Conservation (phyloP, 371 early-diverging fungal genomes). For the Modicella reniformis region DNA sequence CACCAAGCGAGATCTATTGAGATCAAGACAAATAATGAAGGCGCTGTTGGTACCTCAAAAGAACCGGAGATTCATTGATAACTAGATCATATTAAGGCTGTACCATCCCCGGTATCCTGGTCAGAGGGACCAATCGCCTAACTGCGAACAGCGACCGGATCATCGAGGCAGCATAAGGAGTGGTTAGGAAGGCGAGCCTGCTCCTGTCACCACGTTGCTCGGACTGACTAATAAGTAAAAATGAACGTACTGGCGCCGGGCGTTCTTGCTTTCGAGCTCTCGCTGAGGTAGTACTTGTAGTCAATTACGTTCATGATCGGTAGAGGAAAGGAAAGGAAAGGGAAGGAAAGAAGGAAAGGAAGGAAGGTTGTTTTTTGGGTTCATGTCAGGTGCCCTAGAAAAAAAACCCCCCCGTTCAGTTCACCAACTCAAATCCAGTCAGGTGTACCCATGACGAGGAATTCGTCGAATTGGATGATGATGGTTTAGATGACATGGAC, state of each 20-base stretch:
- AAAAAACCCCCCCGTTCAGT: too few relatives aligned
- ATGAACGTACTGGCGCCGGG: slow-evolving; percentile 60
- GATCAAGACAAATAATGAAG: too few relatives aligned
- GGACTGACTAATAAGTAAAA: neutral
- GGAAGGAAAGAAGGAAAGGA: neutral
- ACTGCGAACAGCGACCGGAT: slow-evolving; percentile 18
- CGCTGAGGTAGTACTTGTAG: slow-evolving; percentile 56
- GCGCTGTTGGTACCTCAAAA: too few relatives aligned
- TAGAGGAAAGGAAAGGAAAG: neutral
- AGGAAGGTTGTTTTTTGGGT: too few relatives aligned
- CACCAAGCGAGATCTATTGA: slow-evolving; percentile 72
- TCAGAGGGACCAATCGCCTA: slow-evolving; percentile 51
- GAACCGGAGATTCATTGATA: neutral
- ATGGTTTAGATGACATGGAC: too few relatives aligned
- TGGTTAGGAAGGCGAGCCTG: too few relatives aligned
- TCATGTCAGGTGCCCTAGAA: too few relatives aligned
- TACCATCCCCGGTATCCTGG: slow-evolving; percentile 59
- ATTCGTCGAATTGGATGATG: too few relatives aligned
- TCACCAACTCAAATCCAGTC: too few relatives aligned
- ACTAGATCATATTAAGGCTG: neutral
- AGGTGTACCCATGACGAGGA: too few relatives aligned
- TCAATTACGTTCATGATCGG: slow-evolving; percentile 38
- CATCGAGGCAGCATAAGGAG: neutral
- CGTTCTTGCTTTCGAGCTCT: slow-evolving; percentile 56
- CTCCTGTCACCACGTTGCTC: neutral